Conservation (phyloP, 2,329 filamentous ascomycete species). For the Sodiomyces alkalinus region DNA sequence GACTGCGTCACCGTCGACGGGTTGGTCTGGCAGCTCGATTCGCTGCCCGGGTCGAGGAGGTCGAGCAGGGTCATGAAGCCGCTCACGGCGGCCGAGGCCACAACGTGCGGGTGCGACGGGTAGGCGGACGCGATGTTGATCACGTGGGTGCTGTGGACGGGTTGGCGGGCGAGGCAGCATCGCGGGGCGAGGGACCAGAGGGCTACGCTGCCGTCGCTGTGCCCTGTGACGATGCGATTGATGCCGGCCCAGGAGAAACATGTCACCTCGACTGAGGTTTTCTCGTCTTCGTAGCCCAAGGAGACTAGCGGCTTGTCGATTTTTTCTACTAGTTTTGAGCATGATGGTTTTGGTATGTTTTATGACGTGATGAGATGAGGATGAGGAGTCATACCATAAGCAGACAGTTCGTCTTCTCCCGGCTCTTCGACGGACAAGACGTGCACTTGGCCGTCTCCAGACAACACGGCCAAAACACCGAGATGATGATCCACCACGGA, state of each 20-base stretch:
- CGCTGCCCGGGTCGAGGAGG: conserved; percentile 33
- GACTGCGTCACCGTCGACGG: conserved; percentile 36
- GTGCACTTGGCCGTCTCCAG: conserved; percentile 33
- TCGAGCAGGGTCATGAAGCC: conserved; percentile 38
- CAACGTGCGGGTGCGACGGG: conserved; percentile 37
- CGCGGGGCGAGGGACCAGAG: conserved; percentile 40
- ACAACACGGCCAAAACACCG: conserved; percentile 32
- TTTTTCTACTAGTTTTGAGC: conserved; percentile 25
- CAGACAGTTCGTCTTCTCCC: conserved; percentile 11
- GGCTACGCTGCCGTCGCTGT: conserved; percentile 39
- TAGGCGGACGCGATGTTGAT: conserved; percentile 40
- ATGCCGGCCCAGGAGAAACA: conserved; percentile 38
- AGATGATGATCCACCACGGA: conserved; percentile 14
- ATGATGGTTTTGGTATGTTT: conserved; percentile 12
- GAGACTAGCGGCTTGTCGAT: conserved; percentile 27
- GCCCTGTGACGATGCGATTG: conserved; percentile 39
- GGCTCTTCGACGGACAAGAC: conserved; percentile 26
- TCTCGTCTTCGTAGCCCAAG: conserved; percentile 28
- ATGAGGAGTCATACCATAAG: conserved; percentile 25
- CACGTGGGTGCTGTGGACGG: conserved; percentile 36
- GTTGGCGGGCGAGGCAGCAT: conserved; percentile 32
- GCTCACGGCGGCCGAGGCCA: conserved; percentile 39
- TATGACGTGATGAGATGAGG: background rate
- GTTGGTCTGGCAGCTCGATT: conserved; percentile 36
- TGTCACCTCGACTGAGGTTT: conserved; percentile 26